A percentile compares a stretch with the other conserved stretches of the same genome.
Conservation (phyloP, 2,329 filamentous ascomycete genomes). For the Ceratocystiopsis sp. region DNA sequence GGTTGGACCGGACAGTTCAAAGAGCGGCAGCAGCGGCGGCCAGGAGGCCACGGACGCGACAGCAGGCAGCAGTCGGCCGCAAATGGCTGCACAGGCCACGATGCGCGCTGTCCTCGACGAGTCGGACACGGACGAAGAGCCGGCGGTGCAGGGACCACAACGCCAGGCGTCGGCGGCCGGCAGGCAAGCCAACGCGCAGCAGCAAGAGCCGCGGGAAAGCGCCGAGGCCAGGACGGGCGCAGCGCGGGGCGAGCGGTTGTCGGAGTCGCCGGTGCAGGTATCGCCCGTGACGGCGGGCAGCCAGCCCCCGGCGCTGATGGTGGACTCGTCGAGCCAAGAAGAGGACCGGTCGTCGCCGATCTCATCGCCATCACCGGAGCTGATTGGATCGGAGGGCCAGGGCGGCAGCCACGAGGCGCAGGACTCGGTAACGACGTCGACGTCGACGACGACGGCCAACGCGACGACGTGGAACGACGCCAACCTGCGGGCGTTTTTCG, state of each 20-base stretch:
- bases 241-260: slow-evolving; percentile 30
- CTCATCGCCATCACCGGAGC: slow-evolving; percentile 48
- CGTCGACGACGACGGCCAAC: slow-evolving; percentile 26
- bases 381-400: slow-evolving; percentile 30
- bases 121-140: neutral
- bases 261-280: slow-evolving; percentile 51
- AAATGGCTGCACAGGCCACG: slow-evolving; percentile 41
- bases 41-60: neutral
- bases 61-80: slow-evolving; percentile 25
- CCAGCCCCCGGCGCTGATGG: slow-evolving; percentile 49
- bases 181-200: slow-evolving; percentile 11
- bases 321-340: slow-evolving; percentile 54
- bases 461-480: slow-evolving; percentile 67
- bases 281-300: slow-evolving; percentile 34
- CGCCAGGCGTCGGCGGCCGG: slow-evolving; percentile 10
- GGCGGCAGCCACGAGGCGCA: slow-evolving; percentile 23
- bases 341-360: slow-evolving; percentile 42
- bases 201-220: slow-evolving; percentile 4
- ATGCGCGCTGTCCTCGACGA: slow-evolving; percentile 52
- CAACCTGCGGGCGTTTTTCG: slow-evolving; percentile 74
- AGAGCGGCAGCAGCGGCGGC: neutral
- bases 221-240: slow-evolving; percentile 8
- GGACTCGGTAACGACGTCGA: slow-evolving; percentile 35
- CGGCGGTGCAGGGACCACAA: too few relatives aligned
- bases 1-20: neutral